phyloP scores from a whole-genome alignment of 768 basidiomycete species.

The Russula sp. region DNA sequence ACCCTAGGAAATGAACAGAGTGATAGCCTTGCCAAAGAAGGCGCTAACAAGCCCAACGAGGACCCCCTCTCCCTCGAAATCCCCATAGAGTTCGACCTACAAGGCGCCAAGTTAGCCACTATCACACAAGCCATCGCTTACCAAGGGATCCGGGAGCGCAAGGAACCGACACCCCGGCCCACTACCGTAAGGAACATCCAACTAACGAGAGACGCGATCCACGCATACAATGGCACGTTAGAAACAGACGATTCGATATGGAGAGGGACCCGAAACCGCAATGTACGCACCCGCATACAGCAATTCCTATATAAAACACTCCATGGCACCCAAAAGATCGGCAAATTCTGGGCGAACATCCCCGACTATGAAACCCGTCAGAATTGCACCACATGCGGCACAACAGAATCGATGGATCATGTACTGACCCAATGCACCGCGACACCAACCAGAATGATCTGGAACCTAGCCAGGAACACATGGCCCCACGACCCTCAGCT shows the following conservation, averaged over 20 bases:
- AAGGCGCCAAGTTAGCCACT: not conserved
- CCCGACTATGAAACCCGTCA: not conserved
- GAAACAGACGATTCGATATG: not conserved
- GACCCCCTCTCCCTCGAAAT: not conserved
- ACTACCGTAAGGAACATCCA: not conserved
- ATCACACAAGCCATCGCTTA: not conserved
- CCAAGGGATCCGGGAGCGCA: not conserved
- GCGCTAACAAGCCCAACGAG: fast-evolving
- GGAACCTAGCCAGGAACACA: not conserved
- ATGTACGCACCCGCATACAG: no score
- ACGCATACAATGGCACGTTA: fast-evolving
- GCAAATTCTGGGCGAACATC: not conserved
- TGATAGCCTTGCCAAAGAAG: not conserved
- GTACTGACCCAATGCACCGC: slow-evolving; percentile 28
- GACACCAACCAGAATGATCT: not conserved
- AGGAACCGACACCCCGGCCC: not conserved
- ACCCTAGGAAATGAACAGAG: slow-evolving; percentile 22
- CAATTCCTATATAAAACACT: not conserved
- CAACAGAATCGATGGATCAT: slow-evolving; percentile 30
- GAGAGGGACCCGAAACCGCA: not conserved
- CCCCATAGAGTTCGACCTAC: not conserved
- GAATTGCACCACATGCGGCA: not conserved
- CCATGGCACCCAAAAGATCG: not conserved
- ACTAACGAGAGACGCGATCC: not conserved
- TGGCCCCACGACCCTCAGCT: not conserved